Evolutionary conservation across 768 basidiomycete species (phyloP), one percentile per base, ranked within the genome.

Genomic region (Suillus ampliporus): DNA sequence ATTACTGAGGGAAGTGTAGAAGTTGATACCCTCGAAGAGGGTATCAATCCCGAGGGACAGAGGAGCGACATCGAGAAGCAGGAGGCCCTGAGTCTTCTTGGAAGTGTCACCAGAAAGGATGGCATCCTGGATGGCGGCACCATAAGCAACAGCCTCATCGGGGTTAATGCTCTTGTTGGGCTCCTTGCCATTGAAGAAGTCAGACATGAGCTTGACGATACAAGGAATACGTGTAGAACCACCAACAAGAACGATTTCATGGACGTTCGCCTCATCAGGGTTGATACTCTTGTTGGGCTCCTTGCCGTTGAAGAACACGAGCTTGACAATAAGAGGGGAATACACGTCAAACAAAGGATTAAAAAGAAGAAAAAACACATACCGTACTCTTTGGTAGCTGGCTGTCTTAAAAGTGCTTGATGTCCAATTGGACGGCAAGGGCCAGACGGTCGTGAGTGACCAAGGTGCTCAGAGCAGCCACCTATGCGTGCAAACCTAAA

Each of bases 101-200:
- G 96, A 97, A 31, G 95, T 96, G 77, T 98, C 95, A 74, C 96
- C 96, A 28, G 96, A 93, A 61, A 98, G 89, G 72, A 98, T 97
- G 71, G 96, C 96, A 61, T 94, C 97, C 82, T 98, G 96, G 71
- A 99, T 95, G 64, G 97, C 96, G 61, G 97, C 97, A 84, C 97
- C 96, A 77, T 97, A 97, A 28, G 97, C 97, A 62, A 99, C 95
- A 62, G 97, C 96, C 82, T 97, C 96, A 69, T 99, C 96, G 57
- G 97, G 96, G 88, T 99, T 98, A 84, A 99, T 98, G 81, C 90
- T 91, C 87, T 96, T 97, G 86, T 95, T 95, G 71, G 94, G 96
- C 83, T 97, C 95, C 84, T 96, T 95, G 76, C 96, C 95, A 77
- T 93, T 93, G 86, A 98, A 98, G 87, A 92, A 97, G 80, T 98